Base-by-base conservation (phyloP, 2,329 filamentous ascomycete genomes). In the Fusarium vanettenii region DNA sequence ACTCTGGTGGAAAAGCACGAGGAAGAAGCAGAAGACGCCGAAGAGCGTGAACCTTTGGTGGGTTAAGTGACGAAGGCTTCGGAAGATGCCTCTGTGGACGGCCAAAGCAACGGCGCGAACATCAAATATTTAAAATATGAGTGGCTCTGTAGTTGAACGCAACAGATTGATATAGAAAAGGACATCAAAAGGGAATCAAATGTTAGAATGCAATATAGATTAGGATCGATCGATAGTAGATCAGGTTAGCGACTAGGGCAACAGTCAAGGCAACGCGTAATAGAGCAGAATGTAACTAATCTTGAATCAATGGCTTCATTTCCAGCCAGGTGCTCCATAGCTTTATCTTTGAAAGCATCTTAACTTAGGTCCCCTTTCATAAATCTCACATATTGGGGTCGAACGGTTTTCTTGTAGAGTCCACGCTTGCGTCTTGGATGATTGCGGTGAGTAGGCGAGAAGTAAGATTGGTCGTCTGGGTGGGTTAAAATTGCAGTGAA, bases 1-100 rank as follows among this genome's bases (percentile, higher is more conserved):
- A 73, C 57, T 5, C 57, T 86, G 8, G 60, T 85, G 14, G 83
- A 83, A 9, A 71, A 76, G 13, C 14, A 61, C 2, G 66, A 61
- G 0, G 71, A 76, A 0, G 70, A 78, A 3, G 31, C 56, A 1
- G 60, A 67, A 16, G 11, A 3, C 2, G 6, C 2, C 0, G 20
- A 13, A 1, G 72, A 73, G 14, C 39, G 20, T 1, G 72, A 64
- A 3, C 69, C 62, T 3, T 31, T 74, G 3, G 50, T 55, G 13
- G 50, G 27, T 13, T 55, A 20, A 31, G 18, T 11, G 18, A 13
- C 11, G 50, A 55, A 31, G 8, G 1, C 11, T 73, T n/a, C 6
- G 7, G 18, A 4, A 20, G 31, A 14, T 55, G 14, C 18, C 50
- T 2, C 31, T 31, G 18, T 6, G 13, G 11, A 31, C 11, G 27